Base-by-base conservation (phyloP, 2,329 filamentous ascomycete genomes). In the Paramyrothecium roridum region DNA sequence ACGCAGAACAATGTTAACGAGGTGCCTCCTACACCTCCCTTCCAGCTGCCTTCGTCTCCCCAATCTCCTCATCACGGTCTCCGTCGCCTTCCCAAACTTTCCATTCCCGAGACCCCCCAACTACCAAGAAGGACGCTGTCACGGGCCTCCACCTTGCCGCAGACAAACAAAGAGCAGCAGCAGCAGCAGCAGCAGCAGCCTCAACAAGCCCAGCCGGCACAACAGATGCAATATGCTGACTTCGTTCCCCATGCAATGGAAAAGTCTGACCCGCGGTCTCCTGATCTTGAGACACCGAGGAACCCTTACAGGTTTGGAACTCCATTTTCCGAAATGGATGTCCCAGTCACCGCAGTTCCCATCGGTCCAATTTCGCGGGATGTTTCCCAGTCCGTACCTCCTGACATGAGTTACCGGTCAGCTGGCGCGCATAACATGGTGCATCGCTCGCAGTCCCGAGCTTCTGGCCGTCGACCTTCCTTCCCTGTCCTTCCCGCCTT, bases 321-420 rank as follows among this genome's bases (percentile, higher is more conserved):
- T 0, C 92, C 93, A 17, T 90, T 93, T 70, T 96, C 93, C 2
- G 92, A 96, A 67, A 88, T 93, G 80, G 93, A 97, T 68, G 86
- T 93, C 13, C 93, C 93, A 1, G 75, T 96, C 56, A 95, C 90
- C 1, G 82, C 87, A 3, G 78, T 93, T 47, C 84, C 85, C 1
- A 65, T 85, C 17, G 90, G 88, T 0, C 90, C 90, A 8, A 79
- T 96, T 33, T 81, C 88, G 48, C 88, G 93, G 52, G 88, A 95
- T 66, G 78, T 81, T 49, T 96, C 91, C 23, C 91, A 96, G 71
- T 97, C 93, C 6, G 93, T 97, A 0, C 93, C 93, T 47, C 93
- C 93, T 8, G 87, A 96, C 74, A 96, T 97, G 92, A 87, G 85
- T 69, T 96, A 89, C 77, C 84, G 86, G 33, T 70, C 76, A 46